Percentiles rank a stretch among this genome's conserved stretches.
Conservation (phyloP, 164 flowering plant species). For the Annona cherimola region DNA sequence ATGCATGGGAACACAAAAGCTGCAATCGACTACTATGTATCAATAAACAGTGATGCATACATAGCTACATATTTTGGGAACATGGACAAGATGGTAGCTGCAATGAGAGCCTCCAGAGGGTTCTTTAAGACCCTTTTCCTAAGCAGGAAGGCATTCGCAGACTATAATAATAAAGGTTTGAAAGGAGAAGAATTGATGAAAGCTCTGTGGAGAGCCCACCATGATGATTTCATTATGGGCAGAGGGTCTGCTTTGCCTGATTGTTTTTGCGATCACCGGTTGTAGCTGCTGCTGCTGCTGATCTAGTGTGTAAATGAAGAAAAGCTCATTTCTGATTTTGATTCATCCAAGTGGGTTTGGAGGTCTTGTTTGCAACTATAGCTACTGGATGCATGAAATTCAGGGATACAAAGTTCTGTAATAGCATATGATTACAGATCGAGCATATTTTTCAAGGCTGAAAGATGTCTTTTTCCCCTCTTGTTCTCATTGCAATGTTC, state of each 20-base stretch:
- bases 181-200: slow-evolving; percentile 46
- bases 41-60: slow-evolving; percentile 85
- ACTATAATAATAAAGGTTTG: slow-evolving; percentile 43
- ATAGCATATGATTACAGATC: no score
- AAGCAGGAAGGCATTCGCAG: slow-evolving; percentile 75
- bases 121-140: slow-evolving; percentile 64
- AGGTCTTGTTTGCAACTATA: no score
- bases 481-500: no score
- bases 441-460: no score
- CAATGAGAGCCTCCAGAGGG: slow-evolving; percentile 79
- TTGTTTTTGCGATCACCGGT: slow-evolving; percentile 82
- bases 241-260: slow-evolving; percentile 89
- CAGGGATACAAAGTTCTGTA: no score
- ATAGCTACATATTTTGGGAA: slow-evolving; percentile 95
- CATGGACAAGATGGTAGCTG: slow-evolving; percentile 99
- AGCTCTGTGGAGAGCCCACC: slow-evolving; percentile 69
- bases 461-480: no score
- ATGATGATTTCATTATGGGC: slow-evolving; percentile 67
- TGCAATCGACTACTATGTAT: slow-evolving; percentile 83
- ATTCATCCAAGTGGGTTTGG: background rate
- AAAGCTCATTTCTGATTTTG: background rate
- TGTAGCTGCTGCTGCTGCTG: slow-evolving; percentile 24
- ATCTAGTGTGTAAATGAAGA: background rate
- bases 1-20: slow-evolving; percentile 99
- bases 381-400: no score